Conservation (phyloP, 2,329 filamentous ascomycete species). For the Domatiomyces catenatus region DNA sequence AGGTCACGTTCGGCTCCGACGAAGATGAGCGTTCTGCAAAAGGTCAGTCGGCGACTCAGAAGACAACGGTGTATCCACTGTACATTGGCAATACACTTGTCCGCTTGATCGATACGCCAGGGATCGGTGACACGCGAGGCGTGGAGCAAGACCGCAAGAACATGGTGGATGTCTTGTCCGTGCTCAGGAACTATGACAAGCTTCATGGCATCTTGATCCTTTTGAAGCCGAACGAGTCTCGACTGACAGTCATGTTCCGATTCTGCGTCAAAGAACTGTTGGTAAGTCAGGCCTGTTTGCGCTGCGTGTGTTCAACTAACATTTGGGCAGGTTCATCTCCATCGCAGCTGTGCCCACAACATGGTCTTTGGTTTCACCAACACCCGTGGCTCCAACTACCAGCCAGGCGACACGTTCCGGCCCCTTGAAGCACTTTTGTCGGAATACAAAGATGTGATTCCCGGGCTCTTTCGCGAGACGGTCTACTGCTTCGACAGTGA, state of each 20-base stretch:
- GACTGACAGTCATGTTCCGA: slow-evolving; percentile 25
- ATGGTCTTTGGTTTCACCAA: slow-evolving; percentile 33
- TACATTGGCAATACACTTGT: slow-evolving; percentile 18
- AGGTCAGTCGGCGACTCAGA: slow-evolving; percentile 26
- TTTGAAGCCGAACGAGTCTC: slow-evolving; percentile 26
- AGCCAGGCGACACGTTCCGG: slow-evolving; percentile 26
- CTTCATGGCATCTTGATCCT: slow-evolving; percentile 31
- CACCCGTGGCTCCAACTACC: slow-evolving; percentile 28
- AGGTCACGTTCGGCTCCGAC: slow-evolving; percentile 21
- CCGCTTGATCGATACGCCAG: slow-evolving; percentile 31
- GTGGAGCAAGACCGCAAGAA: slow-evolving; percentile 25
- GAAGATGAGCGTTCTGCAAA: slow-evolving; percentile 21
- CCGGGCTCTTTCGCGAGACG: slow-evolving; percentile 20
- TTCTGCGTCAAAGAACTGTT: slow-evolving; percentile 30
- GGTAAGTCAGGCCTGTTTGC: slow-evolving; percentile 11
- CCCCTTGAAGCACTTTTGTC: slow-evolving; percentile 22
- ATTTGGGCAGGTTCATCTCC: slow-evolving; percentile 19
- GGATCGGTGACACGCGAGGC: slow-evolving; percentile 29
- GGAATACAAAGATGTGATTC: slow-evolving; percentile 20
- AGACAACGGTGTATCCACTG: slow-evolving; percentile 22
- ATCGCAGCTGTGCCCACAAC: slow-evolving; percentile 25
- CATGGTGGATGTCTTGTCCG: slow-evolving; percentile 26
- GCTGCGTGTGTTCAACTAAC: background rate
- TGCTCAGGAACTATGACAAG: slow-evolving; percentile 22
- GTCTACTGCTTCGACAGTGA: slow-evolving; percentile 33